These are phyloP conservation scores for Oryza glaberrima DNA, from an alignment of 176 grass and related monocot species.

Conservation along the genomic window DNA sequence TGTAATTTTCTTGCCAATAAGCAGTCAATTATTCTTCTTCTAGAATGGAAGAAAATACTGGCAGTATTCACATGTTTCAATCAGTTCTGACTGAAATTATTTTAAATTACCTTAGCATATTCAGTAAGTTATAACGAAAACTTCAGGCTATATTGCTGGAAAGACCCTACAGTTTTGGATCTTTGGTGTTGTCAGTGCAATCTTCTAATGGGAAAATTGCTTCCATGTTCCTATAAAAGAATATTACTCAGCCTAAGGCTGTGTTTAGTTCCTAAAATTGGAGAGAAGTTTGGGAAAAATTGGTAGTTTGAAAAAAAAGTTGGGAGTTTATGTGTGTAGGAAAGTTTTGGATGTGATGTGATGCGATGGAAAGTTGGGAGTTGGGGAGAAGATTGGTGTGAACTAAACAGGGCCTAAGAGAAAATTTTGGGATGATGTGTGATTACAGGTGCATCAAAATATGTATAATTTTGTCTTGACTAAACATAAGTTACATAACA, in stretches of 20 bases:
- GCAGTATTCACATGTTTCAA: neutral
- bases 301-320: too few relatives aligned
- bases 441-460: neutral
- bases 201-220: neutral
- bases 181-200: neutral
- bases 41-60: conserved; percentile 20
- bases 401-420: too few relatives aligned
- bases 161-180: neutral
- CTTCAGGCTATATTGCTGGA: neutral
- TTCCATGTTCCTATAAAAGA: neutral
- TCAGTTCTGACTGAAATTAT: conserved; percentile 19
- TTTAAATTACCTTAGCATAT: neutral
- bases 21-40: conserved; percentile 43
- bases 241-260: neutral
- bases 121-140: neutral
- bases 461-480: neutral
- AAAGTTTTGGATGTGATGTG: too few relatives aligned
- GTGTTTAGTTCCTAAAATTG: too few relatives aligned
- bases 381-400: too few relatives aligned
- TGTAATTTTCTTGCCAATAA: neutral
- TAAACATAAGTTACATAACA: neutral
- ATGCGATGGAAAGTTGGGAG: too few relatives aligned
- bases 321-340: too few relatives aligned
- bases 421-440: neutral
- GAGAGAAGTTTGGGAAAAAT: too few relatives aligned